Evolutionary conservation across 192 early-diverging fungal genomes (phyloP).

Genomic region (Coemansia sp.): DNA sequence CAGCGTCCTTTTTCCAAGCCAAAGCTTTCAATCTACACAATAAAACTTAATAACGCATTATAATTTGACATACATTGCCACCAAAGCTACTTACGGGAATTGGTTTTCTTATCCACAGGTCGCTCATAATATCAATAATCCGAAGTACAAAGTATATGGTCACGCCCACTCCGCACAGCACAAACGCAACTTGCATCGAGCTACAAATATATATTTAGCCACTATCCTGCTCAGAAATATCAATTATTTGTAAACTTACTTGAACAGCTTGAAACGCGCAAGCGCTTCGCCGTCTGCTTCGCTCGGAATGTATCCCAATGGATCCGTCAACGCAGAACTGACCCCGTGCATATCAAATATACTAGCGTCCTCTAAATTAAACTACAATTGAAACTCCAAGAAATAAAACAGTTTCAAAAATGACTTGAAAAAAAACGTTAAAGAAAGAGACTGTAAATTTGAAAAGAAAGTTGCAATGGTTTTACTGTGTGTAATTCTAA

Average conservation of each 20-base stretch:
- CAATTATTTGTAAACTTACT: conserved; percentile 13
- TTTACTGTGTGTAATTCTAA: no score
- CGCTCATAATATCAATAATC: conserved; percentile 33
- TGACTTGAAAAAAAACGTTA: no score
- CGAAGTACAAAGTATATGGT: conserved; percentile 37
- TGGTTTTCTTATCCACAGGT: conserved; percentile 41
- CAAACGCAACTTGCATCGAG: conserved; percentile 45
- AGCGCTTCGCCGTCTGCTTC: conserved; percentile 17
- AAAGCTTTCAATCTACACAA: conserved; percentile 41
- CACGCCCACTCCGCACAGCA: conserved; percentile 22
- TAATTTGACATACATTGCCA: not conserved
- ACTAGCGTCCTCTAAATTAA: no score
- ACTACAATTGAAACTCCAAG: no score
- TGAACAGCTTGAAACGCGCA: conserved; percentile 33
- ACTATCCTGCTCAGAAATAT: no score
- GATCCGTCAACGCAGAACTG: not conserved
- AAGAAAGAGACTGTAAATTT: no score
- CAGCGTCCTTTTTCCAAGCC: conserved; percentile 48
- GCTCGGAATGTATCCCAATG: conserved; percentile 30
- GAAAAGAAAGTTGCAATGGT: no score
- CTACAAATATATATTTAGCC: conserved; percentile 17
- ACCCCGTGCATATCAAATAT: not conserved
- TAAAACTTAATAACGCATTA: no score
- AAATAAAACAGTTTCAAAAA: no score
- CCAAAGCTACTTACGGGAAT: conserved; percentile 29